These are phyloP conservation scores for Spergularia marina DNA, from an alignment of 148 eudicot species.

Conservation along the genomic window DNA sequence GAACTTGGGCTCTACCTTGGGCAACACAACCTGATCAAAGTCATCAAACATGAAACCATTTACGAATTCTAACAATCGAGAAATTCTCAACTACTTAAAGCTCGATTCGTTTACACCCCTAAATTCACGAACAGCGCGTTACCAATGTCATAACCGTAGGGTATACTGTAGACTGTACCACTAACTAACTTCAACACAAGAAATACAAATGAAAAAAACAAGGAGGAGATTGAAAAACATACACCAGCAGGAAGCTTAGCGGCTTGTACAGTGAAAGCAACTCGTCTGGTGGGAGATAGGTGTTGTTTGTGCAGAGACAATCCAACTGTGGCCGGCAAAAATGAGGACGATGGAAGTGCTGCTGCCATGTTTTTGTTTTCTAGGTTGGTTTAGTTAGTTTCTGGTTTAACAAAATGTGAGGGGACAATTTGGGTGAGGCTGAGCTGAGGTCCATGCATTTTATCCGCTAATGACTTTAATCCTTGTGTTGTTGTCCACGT, in stretches of 20 bases:
- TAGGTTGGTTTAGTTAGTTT: neutral
- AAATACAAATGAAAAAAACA: neutral
- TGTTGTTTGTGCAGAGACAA: neutral
- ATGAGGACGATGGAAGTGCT: neutral
- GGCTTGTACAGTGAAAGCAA: conserved; percentile 45
- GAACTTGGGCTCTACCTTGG: conserved; percentile 74
- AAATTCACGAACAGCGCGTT: neutral
- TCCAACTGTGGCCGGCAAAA: neutral
- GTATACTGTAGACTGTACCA: neutral
- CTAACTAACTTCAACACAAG: neutral
- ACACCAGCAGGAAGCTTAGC: conserved; percentile 74
- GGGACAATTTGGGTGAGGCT: neutral
- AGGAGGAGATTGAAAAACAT: neutral
- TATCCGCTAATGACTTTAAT: neutral
- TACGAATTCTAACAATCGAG: no score
- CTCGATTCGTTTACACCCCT: neutral
- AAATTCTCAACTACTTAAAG: no score
- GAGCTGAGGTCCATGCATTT: neutral
- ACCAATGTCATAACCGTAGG: no score
- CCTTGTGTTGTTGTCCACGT: neutral
- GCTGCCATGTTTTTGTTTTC: neutral
- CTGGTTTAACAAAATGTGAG: neutral
- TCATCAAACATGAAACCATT: neutral
- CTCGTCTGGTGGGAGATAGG: neutral
- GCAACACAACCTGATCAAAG: conserved; percentile 58